phyloP scores from a whole-genome alignment of 306 rosid genomes.

The Betula pendula region DNA sequence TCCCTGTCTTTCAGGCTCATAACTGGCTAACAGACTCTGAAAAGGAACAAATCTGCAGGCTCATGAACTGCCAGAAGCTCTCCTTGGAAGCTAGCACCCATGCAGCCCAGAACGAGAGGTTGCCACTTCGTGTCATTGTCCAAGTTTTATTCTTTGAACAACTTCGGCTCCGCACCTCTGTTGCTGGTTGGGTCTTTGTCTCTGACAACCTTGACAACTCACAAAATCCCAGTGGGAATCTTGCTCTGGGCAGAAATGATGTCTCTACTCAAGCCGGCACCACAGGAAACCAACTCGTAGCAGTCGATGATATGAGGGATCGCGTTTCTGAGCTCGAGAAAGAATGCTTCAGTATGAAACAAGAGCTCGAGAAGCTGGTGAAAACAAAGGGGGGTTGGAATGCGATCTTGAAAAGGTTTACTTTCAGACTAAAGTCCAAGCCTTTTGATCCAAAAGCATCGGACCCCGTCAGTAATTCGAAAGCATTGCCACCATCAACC shows the following conservation, averaged over 20 bases:
- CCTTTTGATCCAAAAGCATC: constrained; percentile 37
- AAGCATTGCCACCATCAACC: constrained; percentile 43
- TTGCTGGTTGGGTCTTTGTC: constrained; percentile 75
- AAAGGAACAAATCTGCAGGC: constrained; percentile 83
- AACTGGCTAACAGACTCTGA: constrained; percentile 77
- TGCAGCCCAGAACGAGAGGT: constrained; percentile 91
- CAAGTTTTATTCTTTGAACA: constrained; percentile 95
- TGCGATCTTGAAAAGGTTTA: constrained; percentile 54
- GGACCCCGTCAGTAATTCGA: constrained; percentile 39
- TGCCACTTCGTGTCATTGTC: constrained; percentile 77
- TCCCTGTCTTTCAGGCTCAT: constrained; percentile 54
- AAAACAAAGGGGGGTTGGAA: constrained; percentile 79
- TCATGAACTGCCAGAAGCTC: constrained; percentile 91
- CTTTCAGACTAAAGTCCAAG: constrained; percentile 54
- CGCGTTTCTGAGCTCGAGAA: constrained; percentile 73
- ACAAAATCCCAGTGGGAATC: constrained; percentile 48
- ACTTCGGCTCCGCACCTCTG: constrained; percentile 77
- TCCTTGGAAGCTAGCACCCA: constrained; percentile 93
- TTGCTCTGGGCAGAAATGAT: constrained; percentile 41
- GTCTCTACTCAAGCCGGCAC: constrained; percentile 25
- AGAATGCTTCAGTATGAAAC: constrained; percentile 71
- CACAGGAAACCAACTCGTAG: constrained; percentile 27
- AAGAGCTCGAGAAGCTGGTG: constrained; percentile 70
- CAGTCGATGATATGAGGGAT: constrained; percentile 61
- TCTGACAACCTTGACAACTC: constrained; percentile 69